phyloP scores from a whole-genome alignment of 306 rosid genomes.

The Purshia tridentata region DNA sequence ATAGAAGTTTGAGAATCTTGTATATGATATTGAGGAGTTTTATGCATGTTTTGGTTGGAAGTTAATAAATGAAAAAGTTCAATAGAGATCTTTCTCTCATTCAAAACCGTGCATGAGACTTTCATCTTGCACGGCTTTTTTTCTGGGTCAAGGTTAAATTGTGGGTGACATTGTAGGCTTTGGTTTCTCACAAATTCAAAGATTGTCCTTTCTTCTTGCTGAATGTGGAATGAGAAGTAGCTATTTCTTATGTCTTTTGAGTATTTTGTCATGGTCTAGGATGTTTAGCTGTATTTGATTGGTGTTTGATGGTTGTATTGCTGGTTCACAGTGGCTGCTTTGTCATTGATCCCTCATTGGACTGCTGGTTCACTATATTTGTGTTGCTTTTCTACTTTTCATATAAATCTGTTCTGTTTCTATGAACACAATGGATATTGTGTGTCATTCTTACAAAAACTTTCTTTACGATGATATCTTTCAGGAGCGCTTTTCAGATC shows the following conservation, averaged over 20 bases:
- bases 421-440: not conserved
- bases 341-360: not conserved
- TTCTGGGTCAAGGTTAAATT: not conserved
- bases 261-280: too few species aligned
- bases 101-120: too few species aligned
- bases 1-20: not conserved
- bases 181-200: not conserved
- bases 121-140: not conserved
- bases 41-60: not conserved
- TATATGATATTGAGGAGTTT: not conserved
- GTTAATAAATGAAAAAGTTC: not conserved
- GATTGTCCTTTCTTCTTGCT: too few species aligned
- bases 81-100: not conserved
- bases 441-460: slow-evolving; percentile 12
- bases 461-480: slow-evolving; percentile 26
- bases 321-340: not conserved
- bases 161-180: not conserved
- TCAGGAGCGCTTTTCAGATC: slow-evolving; percentile 76
- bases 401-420: not conserved
- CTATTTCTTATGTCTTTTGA: not conserved
- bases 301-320: not conserved
- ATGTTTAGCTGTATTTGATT: not conserved
- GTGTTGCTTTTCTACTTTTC: not conserved
- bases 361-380: not conserved
- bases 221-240: not conserved